Percentiles rank a stretch among this genome's conserved stretches.
These are phyloP conservation scores for Sherardia arvensis DNA, from an alignment of 257 asterid species.

Conservation along the genomic window DNA sequence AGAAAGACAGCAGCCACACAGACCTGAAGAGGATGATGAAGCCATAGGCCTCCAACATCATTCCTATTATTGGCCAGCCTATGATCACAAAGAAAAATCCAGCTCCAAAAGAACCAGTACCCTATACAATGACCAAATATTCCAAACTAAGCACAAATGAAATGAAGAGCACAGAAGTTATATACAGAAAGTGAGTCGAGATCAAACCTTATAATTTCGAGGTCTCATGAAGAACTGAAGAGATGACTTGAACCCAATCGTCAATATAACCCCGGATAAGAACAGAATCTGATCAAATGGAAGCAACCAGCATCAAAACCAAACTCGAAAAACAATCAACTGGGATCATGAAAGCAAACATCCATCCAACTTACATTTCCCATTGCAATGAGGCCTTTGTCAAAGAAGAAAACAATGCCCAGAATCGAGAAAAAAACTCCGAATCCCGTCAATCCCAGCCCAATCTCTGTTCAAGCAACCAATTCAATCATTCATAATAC, in stretches of 20 bases:
- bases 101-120: conserved; percentile 63
- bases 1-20: neutral
- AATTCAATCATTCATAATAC: neutral
- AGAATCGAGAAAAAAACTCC: conserved; percentile 86
- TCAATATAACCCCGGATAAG: conserved; percentile 81
- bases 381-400: conserved; percentile 91
- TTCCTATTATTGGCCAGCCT: conserved; percentile 93
- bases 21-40: conserved; percentile 92
- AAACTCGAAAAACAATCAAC: conserved; percentile 3
- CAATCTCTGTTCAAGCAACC: conserved; percentile 64
- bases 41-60: conserved; percentile 94
- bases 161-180: neutral
- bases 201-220: conserved; percentile 66
- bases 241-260: conserved; percentile 84
- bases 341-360: conserved; percentile 4
- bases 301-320: conserved; percentile 9
- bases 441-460: conserved; percentile 92
- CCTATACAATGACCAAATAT: conserved; percentile 36
- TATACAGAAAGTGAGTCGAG: neutral
- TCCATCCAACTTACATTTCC: conserved; percentile 64
- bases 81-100: conserved; percentile 83
- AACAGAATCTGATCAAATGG: conserved; percentile 70
- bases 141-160: conserved; percentile 4
- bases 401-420: conserved; percentile 82
- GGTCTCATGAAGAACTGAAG: conserved; percentile 87